These are phyloP conservation scores for Monascus ruber DNA, from an alignment of 2,329 filamentous ascomycete genomes.

Conservation along the genomic window DNA sequence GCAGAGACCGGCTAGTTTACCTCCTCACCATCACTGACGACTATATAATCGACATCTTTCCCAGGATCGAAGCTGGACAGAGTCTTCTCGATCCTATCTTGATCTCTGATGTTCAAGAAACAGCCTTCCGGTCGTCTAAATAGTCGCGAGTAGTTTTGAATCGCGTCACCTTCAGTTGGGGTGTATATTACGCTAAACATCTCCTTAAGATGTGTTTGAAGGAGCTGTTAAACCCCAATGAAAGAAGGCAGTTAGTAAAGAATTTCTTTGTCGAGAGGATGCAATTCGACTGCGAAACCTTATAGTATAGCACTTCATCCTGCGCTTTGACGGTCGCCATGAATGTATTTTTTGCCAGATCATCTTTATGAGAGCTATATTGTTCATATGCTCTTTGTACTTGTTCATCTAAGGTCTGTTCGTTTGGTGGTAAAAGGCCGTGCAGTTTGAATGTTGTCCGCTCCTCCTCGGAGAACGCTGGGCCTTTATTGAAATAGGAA, in stretches of 20 bases:
- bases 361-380: slow-evolving; percentile 51
- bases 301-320: slow-evolving; percentile 73
- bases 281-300: slow-evolving; percentile 32
- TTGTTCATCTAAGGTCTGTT: slow-evolving; percentile 69
- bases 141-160: slow-evolving; percentile 67
- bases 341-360: slow-evolving; percentile 77
- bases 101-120: slow-evolving; percentile 63
- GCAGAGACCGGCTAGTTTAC: slow-evolving; percentile 7
- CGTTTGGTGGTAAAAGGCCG: slow-evolving; percentile 59
- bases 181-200: slow-evolving; percentile 91
- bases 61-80: slow-evolving; percentile 56
- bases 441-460: slow-evolving; percentile 57
- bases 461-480: slow-evolving; percentile 61
- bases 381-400: slow-evolving; percentile 68
- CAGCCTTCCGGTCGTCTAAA: slow-evolving; percentile 73
- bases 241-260: neutral
- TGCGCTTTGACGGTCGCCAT: slow-evolving; percentile 76
- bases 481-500: slow-evolving; percentile 71
- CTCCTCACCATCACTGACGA: slow-evolving; percentile 61
- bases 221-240: slow-evolving; percentile 39
- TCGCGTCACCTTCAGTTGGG: slow-evolving; percentile 79
- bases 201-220: slow-evolving; percentile 67
- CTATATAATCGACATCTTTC: slow-evolving; percentile 78
- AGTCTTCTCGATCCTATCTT: slow-evolving; percentile 53
- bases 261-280: neutral